These are phyloP conservation scores for Ceratocystis huliohia DNA, from an alignment of 2,329 filamentous ascomycete genomes.

Conservation along the genomic window DNA sequence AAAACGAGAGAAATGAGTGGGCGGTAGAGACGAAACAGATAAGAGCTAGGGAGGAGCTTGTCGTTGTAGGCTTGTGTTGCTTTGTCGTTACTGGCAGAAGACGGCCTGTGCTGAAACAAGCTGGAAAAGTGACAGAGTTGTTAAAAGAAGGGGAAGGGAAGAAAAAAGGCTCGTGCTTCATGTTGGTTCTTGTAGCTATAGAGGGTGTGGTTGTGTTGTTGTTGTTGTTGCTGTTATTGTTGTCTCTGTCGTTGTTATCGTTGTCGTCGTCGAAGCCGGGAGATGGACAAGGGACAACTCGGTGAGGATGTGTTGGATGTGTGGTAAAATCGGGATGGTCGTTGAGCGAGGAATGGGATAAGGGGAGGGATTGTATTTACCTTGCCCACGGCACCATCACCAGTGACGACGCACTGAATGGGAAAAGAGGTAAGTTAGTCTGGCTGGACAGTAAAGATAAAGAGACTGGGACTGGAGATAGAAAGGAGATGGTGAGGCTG, in stretches of 20 bases:
- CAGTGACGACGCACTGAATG: constrained; percentile 85
- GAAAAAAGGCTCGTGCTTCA: constrained; percentile 15
- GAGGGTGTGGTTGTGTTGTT: background rate
- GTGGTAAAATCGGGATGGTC: too few relatives aligned
- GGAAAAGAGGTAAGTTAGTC: constrained; percentile 28
- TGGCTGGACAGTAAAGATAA: constrained; percentile 20
- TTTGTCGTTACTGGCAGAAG: background rate
- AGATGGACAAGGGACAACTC: background rate
- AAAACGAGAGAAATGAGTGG: background rate
- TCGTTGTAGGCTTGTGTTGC: too few relatives aligned
- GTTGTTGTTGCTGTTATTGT: background rate
- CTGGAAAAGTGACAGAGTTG: background rate
- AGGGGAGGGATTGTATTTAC: constrained; percentile 38
- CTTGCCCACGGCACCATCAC: constrained; percentile 98
- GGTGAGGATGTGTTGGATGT: too few relatives aligned
- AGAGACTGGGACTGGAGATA: constrained; percentile 13
- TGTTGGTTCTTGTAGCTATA: constrained; percentile 7
- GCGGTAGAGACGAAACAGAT: background rate
- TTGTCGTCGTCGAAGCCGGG: background rate
- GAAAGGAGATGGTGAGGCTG: background rate
- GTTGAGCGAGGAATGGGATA: constrained; percentile 7
- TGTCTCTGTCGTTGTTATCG: background rate
- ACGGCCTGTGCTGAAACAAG: constrained; percentile 15
- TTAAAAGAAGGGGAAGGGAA: background rate
- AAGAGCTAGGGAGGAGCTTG: background rate